Base-by-base conservation (phyloP, 2,329 filamentous ascomycete genomes). In the Penicillium sp. region DNA sequence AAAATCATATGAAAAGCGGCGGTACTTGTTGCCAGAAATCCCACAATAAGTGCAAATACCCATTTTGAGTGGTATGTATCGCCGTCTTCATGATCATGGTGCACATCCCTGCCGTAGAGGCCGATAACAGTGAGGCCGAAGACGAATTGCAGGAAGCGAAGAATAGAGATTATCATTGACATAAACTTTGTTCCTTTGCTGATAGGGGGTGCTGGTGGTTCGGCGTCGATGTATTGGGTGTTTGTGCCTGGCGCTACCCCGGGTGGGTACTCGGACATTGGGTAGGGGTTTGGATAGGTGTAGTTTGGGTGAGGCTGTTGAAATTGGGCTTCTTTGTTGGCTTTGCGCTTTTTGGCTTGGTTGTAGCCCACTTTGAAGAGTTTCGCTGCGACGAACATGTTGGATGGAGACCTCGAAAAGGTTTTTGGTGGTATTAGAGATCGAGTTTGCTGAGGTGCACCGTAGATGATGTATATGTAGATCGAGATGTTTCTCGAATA, bases 101-200 rank as follows among this genome's bases (percentile, higher is more conserved):
- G 64, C 11, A 95, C 77, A 69, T 93, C 89, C 25, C 82, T 76
- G 35, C 87, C 90, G 64, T 95, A 96, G 21, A 96, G 84, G 1
- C 89, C 92, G 62, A 88, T 87, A 54, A 95, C 89, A 1, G 89
- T 84, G 56, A 96, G 76, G 14, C 87, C 91, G 62, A 96, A 81
- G 56, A 90, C 82, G 69, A 96, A 88, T 69, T 93, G 90, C 59
- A 88, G 76, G 72, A 93, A 81, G 71, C 93, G 89, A n/a, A 92
- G 76, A 62, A 82, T 63, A 25, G 66, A 61, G 16, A 71, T 63
- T 21, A 71, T 29, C 53, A 72, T 62, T 19, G 49, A 46, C 13
- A 47, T 25, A 1, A 55, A 2, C 27, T 60, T 62, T 25, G 53
- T 11, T 27, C 35, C 5, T 52, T 60, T 58, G 62, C 45, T 57